Evolutionary conservation across 73 alveolate species (phyloP), one percentile per base, ranked within the genome.

Genomic region (Tetrahymena thermophila): DNA sequence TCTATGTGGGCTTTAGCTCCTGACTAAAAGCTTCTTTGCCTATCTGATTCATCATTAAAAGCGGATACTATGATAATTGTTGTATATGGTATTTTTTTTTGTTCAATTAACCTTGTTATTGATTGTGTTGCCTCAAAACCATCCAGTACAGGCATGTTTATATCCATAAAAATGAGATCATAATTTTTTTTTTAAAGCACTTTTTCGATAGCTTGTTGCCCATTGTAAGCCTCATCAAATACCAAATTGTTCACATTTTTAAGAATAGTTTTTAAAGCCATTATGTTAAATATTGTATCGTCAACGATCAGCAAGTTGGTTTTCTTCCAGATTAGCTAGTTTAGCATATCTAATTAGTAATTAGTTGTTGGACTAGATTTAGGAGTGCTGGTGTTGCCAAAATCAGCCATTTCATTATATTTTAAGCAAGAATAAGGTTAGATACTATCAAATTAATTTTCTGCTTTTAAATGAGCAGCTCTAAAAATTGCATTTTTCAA

Each of bases 1-100:
- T 93, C 84, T 0, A 93, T 35, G 83, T 93, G 95, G 34, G 56
- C 43, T 42, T 93, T 43, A 38, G 95, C 95, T 34, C 95, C 95
- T 34, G 94, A 35, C 34, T 85, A 13, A 35, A 85, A 85, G 38
- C 94, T 85, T 38, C 55, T 85, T 42, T 31, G 55, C 35, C 56
- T 25, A n/a, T 85, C 94, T 0, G 25, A 21, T 85, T 85, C 94
- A 14, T 42, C 58, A 34, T 35, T 85, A 13, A 85, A 85, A 13
- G 94, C 94, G 5, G 83, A 38, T 35, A 42, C 58, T 42, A 85
- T 23, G 14, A 85, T 85, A 7, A 85, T 85, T 34, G 34, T 17
- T 15, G 94, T 85, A 17, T 16, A 23, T 0, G 56, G 56, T 28
- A 85, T 35, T 34, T 85, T 85, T 35, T 13, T 34, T n/a, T 31